These are phyloP conservation scores for Pyrrhoderma noxium DNA, from an alignment of 1,284 basidiomycete genomes.

Conservation along the genomic window DNA sequence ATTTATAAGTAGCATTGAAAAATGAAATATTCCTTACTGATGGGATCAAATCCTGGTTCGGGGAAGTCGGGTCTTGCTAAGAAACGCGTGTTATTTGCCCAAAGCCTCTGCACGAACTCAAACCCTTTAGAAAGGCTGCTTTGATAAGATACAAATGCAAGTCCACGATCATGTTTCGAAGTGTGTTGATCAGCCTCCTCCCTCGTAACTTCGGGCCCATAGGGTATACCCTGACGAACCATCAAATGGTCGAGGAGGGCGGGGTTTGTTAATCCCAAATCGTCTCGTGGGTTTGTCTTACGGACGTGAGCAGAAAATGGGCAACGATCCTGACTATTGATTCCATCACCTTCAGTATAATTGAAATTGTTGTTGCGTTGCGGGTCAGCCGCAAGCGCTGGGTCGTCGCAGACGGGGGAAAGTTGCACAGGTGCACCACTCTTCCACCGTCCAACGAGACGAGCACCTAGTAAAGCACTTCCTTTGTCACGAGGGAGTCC, in stretches of 20 bases:
- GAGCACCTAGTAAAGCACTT: slow-evolving; percentile 44
- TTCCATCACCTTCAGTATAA: slow-evolving; percentile 28
- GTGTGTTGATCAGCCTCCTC: slow-evolving; percentile 30
- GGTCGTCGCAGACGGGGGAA: slow-evolving; percentile 36
- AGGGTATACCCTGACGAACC: slow-evolving; percentile 40
- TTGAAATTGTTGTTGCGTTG: slow-evolving; percentile 40
- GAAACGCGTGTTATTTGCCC: slow-evolving; percentile 29
- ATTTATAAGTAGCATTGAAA: not conserved
- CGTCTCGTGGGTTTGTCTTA: slow-evolving; percentile 47
- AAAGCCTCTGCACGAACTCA: slow-evolving; percentile 38
- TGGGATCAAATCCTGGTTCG: slow-evolving; percentile 26
- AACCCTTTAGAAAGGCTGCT: slow-evolving; percentile 40
- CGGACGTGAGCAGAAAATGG: slow-evolving; percentile 51
- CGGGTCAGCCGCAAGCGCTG: slow-evolving; percentile 31
- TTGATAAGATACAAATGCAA: slow-evolving; percentile 45
- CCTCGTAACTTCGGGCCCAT: slow-evolving; percentile 38
- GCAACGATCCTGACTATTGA: slow-evolving; percentile 36
- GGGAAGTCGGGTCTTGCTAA: slow-evolving; percentile 19
- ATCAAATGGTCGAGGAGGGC: slow-evolving; percentile 27
- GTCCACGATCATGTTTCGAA: slow-evolving; percentile 39
- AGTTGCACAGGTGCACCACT: slow-evolving; percentile 47
- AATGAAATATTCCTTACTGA: slow-evolving; percentile 13
- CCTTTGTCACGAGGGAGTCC: slow-evolving; percentile 34
- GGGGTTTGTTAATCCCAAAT: slow-evolving; percentile 24
- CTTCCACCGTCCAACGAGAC: slow-evolving; percentile 53